Percentiles rank a stretch among this genome's conserved stretches.
Evolutionary conservation across 1,139 yeast species (phyloP).

Genomic region (Groenewaldozyma sp.): DNA sequence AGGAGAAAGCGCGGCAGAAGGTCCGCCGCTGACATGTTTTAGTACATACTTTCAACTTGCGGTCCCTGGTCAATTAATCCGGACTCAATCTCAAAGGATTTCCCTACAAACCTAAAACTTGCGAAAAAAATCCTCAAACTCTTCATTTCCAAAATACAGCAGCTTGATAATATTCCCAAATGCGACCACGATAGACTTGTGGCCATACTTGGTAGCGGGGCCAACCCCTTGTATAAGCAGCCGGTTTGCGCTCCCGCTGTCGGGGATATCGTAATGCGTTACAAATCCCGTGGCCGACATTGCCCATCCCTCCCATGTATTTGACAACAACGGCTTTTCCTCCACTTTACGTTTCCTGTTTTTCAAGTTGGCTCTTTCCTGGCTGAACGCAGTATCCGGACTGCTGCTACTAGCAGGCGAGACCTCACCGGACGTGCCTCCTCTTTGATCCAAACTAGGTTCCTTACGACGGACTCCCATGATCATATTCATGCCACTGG

Average conservation of each 20-base stretch:
- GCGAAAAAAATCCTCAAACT: conserved; percentile 14
- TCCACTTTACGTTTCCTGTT: conserved; percentile 15
- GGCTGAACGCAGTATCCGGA: background rate
- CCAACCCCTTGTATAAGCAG: conserved; percentile 43
- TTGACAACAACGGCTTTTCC: conserved; percentile 18
- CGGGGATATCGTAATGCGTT: conserved; percentile 53
- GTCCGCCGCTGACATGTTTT: conserved; percentile 15
- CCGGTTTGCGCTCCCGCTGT: conserved; percentile 18
- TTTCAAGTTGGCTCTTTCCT: background rate
- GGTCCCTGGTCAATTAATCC: too few species aligned
- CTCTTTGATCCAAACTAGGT: background rate
- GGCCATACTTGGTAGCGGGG: conserved; percentile 59
- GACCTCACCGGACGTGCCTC: background rate
- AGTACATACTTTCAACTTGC: too few species aligned
- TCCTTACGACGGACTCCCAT: conserved; percentile 55
- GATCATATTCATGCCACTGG: conserved; percentile 66
- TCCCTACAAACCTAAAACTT: conserved; percentile 1
- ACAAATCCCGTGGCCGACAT: conserved; percentile 57
- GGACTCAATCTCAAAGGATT: background rate
- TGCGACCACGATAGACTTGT: conserved; percentile 63
- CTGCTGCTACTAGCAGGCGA: background rate
- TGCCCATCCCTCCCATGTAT: conserved; percentile 73
- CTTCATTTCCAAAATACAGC: conserved; percentile 58
- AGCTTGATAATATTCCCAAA: conserved; percentile 67
- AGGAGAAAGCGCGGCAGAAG: conserved; percentile 4